phyloP scores from a whole-genome alignment of 2,329 filamentous ascomycete genomes.

The Didymella exigua region DNA sequence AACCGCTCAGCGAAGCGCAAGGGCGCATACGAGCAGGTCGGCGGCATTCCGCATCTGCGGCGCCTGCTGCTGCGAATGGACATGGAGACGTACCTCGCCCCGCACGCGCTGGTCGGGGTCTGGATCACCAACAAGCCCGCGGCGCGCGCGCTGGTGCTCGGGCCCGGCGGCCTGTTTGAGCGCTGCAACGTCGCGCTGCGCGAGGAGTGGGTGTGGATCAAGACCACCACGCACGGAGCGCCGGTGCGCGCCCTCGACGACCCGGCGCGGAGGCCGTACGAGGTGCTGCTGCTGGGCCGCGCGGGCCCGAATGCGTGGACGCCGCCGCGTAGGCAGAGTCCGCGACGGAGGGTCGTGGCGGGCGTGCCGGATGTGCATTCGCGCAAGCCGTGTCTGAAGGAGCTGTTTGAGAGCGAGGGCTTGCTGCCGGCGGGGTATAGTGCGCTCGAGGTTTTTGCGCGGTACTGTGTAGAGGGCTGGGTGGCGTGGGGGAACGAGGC shows the following conservation, averaged over 20 bases:
- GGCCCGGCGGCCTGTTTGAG: slow-evolving; percentile 64
- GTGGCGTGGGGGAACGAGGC: slow-evolving; percentile 79
- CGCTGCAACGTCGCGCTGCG: slow-evolving; percentile 69
- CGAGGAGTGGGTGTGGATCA: slow-evolving; percentile 81
- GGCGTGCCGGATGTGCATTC: slow-evolving; percentile 79
- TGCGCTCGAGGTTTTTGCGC: slow-evolving; percentile 77
- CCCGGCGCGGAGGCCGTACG: slow-evolving; percentile 76
- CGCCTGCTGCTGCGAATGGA: slow-evolving; percentile 50
- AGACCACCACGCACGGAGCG: slow-evolving; percentile 69
- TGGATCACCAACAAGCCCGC: slow-evolving; percentile 78
- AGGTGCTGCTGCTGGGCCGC: slow-evolving; percentile 69
- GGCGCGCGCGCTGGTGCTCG: slow-evolving; percentile 61
- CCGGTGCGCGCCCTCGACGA: slow-evolving; percentile 67
- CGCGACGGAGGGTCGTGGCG: slow-evolving; percentile 64
- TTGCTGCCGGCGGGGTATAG: slow-evolving; percentile 54
- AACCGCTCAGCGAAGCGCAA: slow-evolving; percentile 74
- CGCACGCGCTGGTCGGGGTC: slow-evolving; percentile 63
- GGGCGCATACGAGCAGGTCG: slow-evolving; percentile 54
- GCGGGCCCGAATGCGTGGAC: slow-evolving; percentile 34
- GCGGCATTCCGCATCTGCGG: slow-evolving; percentile 55
- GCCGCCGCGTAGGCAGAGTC: slow-evolving; percentile 28
- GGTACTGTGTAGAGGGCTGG: slow-evolving; percentile 76
- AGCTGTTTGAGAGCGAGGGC: slow-evolving; percentile 64
- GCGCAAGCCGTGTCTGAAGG: slow-evolving; percentile 73
- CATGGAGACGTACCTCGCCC: slow-evolving; percentile 52